Evolutionary conservation across 2,329 filamentous ascomycete species (phyloP).

Genomic region (Aureobasidium musti): DNA sequence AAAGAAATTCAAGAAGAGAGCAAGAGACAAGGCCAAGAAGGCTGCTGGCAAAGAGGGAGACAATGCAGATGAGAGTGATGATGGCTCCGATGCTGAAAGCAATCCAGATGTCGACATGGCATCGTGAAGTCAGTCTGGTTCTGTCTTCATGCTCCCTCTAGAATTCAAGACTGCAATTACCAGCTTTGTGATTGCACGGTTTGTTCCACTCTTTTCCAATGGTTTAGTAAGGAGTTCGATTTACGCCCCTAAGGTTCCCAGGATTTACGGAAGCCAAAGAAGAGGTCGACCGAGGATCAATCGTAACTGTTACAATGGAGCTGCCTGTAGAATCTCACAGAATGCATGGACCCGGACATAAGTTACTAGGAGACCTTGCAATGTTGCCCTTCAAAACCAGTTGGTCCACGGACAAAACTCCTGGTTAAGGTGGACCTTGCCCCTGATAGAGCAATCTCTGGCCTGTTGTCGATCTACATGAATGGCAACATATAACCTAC

Average conservation of each 20-base stretch:
- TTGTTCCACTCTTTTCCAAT: too few species aligned
- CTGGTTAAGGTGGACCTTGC: too few species aligned
- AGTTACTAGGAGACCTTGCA: too few species aligned
- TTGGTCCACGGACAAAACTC: not conserved
- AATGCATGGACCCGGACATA: not conserved
- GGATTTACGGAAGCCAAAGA: too few species aligned
- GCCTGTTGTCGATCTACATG: not conserved
- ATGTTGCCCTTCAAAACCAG: not conserved
- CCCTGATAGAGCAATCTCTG: not conserved
- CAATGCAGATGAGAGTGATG: not conserved
- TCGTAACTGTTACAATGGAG: too few species aligned
- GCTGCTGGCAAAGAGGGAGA: constrained; percentile 30
- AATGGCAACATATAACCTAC: not conserved
- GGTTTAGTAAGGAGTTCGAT: too few species aligned
- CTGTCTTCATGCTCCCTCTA: not conserved
- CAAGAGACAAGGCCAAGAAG: constrained; percentile 42
- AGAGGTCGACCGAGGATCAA: too few species aligned
- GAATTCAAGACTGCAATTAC: too few species aligned
- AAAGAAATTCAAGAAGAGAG: constrained; percentile 43
- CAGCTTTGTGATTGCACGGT: too few species aligned
- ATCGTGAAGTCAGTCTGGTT: not conserved
- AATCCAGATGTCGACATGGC: constrained; percentile 21
- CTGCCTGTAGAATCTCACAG: not conserved
- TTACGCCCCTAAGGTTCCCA: too few species aligned
- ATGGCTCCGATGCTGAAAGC: not conserved